These are phyloP conservation scores for Leccinum pachyderme DNA, from an alignment of 1,284 basidiomycete species.

Conservation along the genomic window DNA sequence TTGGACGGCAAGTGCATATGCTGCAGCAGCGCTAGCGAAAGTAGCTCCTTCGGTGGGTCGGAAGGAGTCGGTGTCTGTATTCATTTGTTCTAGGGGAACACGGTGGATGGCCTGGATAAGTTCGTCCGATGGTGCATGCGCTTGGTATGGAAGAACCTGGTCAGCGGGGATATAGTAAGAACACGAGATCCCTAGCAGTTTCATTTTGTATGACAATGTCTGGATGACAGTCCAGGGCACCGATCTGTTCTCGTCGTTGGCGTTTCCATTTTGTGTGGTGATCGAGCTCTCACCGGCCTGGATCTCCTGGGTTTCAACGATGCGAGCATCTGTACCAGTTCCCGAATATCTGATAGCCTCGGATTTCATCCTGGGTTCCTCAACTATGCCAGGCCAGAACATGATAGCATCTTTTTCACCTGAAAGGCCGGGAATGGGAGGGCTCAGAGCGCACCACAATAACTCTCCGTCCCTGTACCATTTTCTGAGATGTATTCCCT, in stretches of 20 bases:
- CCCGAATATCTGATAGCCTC: conserved; percentile 19
- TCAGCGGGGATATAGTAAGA: conserved; percentile 47
- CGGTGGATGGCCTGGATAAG: conserved; percentile 49
- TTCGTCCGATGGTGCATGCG: conserved; percentile 50
- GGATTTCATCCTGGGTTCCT: conserved; percentile 52
- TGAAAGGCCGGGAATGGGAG: conserved; percentile 45
- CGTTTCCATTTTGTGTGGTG: conserved; percentile 8
- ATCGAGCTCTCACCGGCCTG: conserved; percentile 3
- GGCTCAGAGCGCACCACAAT: conserved; percentile 65
- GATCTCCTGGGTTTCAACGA: background rate
- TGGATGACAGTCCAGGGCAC: conserved; percentile 59
- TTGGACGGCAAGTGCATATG: conserved; percentile 67
- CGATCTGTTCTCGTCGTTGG: conserved; percentile 13
- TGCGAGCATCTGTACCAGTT: conserved; percentile 8
- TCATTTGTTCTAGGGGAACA: conserved; percentile 45
- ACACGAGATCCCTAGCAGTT: conserved; percentile 56
- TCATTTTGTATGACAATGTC: conserved; percentile 57
- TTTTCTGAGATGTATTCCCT: conserved; percentile 39
- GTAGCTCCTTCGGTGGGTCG: conserved; percentile 42
- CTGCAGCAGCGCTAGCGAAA: conserved; percentile 49
- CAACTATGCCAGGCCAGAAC: conserved; percentile 73
- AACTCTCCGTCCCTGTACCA: conserved; percentile 69
- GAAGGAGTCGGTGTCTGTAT: conserved; percentile 48
- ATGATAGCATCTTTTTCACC: conserved; percentile 45
- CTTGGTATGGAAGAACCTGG: conserved; percentile 68